A percentile compares a stretch with the other conserved stretches of the same genome.
phyloP scores from a whole-genome alignment of 192 early-diverging fungal species.

The Geranomyces variabilis region DNA sequence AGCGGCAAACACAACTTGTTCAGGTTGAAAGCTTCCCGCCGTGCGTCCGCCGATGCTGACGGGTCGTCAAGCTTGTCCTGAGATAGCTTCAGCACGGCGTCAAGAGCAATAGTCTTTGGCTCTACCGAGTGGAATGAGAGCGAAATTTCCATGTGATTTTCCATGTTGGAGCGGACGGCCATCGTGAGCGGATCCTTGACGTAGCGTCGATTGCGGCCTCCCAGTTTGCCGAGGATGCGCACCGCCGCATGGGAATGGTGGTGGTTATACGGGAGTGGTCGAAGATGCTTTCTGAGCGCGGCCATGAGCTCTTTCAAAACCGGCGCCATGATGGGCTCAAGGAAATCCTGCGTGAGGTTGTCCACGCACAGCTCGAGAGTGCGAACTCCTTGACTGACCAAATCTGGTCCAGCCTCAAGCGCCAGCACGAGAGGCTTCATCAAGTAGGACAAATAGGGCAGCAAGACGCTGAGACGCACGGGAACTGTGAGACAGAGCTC shows the following conservation, averaged over 20 bases:
- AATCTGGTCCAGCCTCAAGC: constrained; percentile 85
- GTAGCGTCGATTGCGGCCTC: constrained; percentile 93
- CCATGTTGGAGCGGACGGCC: constrained; percentile 42
- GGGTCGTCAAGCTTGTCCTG: constrained; percentile 57
- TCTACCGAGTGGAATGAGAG: constrained; percentile 62
- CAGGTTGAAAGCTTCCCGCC: constrained; percentile 62
- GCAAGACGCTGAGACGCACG: constrained; percentile 87
- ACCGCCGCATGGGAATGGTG: constrained; percentile 83
- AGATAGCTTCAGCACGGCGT: constrained; percentile 59
- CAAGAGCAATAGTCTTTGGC: constrained; percentile 56
- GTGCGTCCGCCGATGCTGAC: constrained; percentile 26
- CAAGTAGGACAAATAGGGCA: constrained; percentile 89
- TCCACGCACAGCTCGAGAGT: constrained; percentile 98
- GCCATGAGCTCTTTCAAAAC: constrained; percentile 94
- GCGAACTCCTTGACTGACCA: constrained; percentile 93
- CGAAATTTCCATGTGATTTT: constrained; percentile 62
- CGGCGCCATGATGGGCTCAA: constrained; percentile 94
- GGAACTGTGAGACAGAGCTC: constrained; percentile 97
- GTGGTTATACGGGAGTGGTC: constrained; percentile 82
- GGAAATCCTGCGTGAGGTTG: constrained; percentile 93
- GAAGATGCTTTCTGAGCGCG: constrained; percentile 89
- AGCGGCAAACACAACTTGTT: constrained; percentile 68
- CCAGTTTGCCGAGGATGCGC: constrained; percentile 95
- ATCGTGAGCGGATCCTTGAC: constrained; percentile 66
- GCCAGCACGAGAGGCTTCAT: constrained; percentile 97